Evolutionary conservation across 495 filamentous ascomycete species (phyloP), one percentile per base, ranked within the genome.

Genomic region (Penicillium roqueforti): DNA sequence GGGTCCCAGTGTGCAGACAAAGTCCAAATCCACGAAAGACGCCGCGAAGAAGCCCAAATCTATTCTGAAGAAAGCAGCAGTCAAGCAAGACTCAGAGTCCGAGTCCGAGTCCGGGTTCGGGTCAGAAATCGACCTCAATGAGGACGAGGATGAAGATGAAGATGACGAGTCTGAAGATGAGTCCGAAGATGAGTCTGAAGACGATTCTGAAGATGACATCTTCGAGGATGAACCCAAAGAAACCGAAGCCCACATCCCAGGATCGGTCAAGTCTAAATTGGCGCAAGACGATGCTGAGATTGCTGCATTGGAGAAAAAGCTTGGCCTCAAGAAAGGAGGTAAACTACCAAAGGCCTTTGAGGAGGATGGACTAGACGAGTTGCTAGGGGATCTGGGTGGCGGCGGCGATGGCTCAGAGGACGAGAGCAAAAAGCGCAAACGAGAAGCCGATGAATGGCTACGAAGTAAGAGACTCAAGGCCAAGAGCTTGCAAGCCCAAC

Each of bases 281-380:
- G 73, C 67, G 4, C 56, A 76, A 52, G 93, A 97, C 51, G 89
- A 97, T 60, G 84, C 82, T 3, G 89, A 96, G 56, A 97, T 98
- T 62, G 85, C 87, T 14, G 88, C 84, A 8, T 68, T 97, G 52
- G 95, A 98, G 71, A 89, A 85, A 73, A 95, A 88, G 62, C 76
- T 98, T 34, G 92, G 92, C 1, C 72, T 97, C 11, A 96, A 87
- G 67, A 82, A 82, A 18, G 87, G 86, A 47, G 92, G 87, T 55
- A 84, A 80, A 39, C 69, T 87, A 13, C 83, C 89, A 0, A 87
- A 90, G 60, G 78, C 83, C 0, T 91, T 88, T 53, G 76, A 80
- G n/a, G 90, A 97, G 7, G 92, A 96, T 65, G 95, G 92, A 0
- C 70, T 97, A 13, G 89, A 86, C 38, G 84, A 87, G 51, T 66